These are phyloP conservation scores for Lecanosticta acicola DNA, from an alignment of 2,329 filamentous ascomycete genomes.

Conservation along the genomic window DNA sequence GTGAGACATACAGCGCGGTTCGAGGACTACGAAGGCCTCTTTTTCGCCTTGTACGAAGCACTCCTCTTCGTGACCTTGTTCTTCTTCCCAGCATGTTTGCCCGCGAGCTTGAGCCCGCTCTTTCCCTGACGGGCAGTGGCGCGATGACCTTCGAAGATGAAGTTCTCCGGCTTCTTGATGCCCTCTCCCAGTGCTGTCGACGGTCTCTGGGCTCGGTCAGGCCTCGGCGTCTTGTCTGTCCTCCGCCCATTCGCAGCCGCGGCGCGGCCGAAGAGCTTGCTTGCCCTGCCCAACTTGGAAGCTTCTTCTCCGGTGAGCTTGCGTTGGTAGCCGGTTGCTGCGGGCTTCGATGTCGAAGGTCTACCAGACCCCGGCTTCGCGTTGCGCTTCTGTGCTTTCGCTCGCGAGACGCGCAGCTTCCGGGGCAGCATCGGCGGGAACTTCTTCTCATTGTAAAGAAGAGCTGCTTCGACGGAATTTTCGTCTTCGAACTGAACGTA, in stretches of 20 bases:
- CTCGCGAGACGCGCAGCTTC: conserved; percentile 76
- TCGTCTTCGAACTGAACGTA: conserved; percentile 92
- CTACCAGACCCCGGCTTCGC: conserved; percentile 33
- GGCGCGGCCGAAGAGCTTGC: conserved; percentile 67
- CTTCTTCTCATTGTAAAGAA: conserved; percentile 82
- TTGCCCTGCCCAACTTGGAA: conserved; percentile 66
- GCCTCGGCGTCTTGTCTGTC: not conserved
- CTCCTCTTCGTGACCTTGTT: conserved; percentile 41
- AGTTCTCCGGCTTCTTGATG: conserved; percentile 58
- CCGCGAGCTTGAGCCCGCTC: conserved; percentile 56
- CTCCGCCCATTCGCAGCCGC: conserved; percentile 47
- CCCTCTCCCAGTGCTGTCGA: conserved; percentile 20
- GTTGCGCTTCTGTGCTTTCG: conserved; percentile 61
- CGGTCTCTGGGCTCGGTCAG: not conserved
- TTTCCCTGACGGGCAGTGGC: conserved; percentile 62
- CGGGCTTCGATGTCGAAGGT: conserved; percentile 22
- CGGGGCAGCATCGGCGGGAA: conserved; percentile 93
- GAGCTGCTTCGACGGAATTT: conserved; percentile 84
- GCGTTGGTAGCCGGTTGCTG: conserved; percentile 50
- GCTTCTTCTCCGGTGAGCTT: conserved; percentile 66
- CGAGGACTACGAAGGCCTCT: too few relatives aligned
- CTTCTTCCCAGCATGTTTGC: conserved; percentile 46
- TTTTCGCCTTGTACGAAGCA: conserved; percentile 45
- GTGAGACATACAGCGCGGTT: too few relatives aligned
- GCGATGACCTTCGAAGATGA: conserved; percentile 77